A percentile compares a stretch with the other conserved stretches of the same genome.
Evolutionary conservation across 768 basidiomycete species (phyloP).

Genomic region (Pleurotus cornucopiae): DNA sequence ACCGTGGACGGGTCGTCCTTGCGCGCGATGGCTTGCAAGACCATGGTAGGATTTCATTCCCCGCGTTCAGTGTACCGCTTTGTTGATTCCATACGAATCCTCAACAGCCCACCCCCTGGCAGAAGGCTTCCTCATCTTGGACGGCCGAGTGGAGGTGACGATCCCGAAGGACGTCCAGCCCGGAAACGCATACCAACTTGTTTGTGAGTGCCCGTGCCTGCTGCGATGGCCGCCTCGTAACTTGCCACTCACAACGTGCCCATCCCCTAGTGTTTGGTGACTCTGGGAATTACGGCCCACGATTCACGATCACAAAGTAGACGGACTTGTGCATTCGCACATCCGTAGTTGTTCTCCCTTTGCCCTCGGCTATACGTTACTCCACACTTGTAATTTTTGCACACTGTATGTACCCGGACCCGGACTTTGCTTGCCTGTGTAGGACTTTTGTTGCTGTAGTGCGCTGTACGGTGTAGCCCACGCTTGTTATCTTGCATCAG

Average conservation of each 20-base stretch:
- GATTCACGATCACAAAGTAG: conserved; percentile 38
- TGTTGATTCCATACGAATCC: background rate
- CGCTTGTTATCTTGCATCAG: conserved; percentile 2
- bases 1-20: conserved; percentile 33
- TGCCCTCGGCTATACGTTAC: background rate
- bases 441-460: background rate
- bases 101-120: conserved; percentile 31
- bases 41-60: conserved; percentile 21
- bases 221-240: background rate
- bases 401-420: background rate
- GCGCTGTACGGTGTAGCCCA: background rate
- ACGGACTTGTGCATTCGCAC: background rate
- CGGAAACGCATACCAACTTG: conserved; percentile 36
- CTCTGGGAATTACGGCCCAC: conserved; percentile 43
- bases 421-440: background rate
- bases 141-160: conserved; percentile 30
- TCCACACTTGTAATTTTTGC: background rate
- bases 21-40: conserved; percentile 25
- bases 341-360: background rate
- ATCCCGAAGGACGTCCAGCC: conserved; percentile 32
- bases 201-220: conserved; percentile 30
- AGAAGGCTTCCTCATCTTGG: conserved; percentile 29
- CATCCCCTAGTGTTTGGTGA: conserved; percentile 43
- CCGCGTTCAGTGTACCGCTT: background rate
- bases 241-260: conserved; percentile 4